phyloP scores from a whole-genome alignment of 441 rosid species.

The Adansonia madagascariensis region DNA sequence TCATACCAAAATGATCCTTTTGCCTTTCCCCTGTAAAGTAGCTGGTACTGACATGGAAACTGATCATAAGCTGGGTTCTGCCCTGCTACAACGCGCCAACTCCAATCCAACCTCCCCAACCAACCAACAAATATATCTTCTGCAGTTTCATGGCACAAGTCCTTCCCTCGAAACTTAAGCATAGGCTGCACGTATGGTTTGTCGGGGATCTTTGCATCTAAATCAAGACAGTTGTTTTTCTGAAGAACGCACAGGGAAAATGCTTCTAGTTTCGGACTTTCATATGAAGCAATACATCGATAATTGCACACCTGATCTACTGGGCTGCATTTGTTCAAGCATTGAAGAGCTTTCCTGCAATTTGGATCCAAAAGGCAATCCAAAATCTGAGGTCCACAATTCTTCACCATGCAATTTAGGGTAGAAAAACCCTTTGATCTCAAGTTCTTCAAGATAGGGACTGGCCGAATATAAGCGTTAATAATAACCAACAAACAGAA shows the following conservation, averaged over 20 bases:
- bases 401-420: conserved; percentile 73
- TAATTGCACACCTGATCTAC: conserved; percentile 93
- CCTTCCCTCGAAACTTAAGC: conserved; percentile 63
- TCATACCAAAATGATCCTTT: conserved; percentile 93
- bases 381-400: conserved; percentile 80
- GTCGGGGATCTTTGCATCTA: conserved; percentile 78
- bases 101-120: conserved; percentile 77
- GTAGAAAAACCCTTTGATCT: conserved; percentile 91
- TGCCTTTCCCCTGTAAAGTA: conserved; percentile 89
- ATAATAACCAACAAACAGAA: conserved; percentile 77
- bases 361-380: conserved; percentile 81
- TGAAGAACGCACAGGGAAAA: conserved; percentile 83
- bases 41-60: conserved; percentile 90
- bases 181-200: conserved; percentile 70
- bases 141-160: conserved; percentile 62
- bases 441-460: conserved; percentile 67
- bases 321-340: conserved; percentile 89
- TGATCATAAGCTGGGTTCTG: conserved; percentile 96
- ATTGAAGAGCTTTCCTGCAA: conserved; percentile 88
- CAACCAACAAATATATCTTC: conserved; percentile 93
- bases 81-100: conserved; percentile 92
- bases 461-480: conserved; percentile 83
- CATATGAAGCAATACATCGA: conserved; percentile 87
- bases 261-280: conserved; percentile 81
- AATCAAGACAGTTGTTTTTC: conserved; percentile 77